These are phyloP conservation scores for Lithocarpus polystachyus DNA, from an alignment of 306 rosid species.

Conservation along the genomic window DNA sequence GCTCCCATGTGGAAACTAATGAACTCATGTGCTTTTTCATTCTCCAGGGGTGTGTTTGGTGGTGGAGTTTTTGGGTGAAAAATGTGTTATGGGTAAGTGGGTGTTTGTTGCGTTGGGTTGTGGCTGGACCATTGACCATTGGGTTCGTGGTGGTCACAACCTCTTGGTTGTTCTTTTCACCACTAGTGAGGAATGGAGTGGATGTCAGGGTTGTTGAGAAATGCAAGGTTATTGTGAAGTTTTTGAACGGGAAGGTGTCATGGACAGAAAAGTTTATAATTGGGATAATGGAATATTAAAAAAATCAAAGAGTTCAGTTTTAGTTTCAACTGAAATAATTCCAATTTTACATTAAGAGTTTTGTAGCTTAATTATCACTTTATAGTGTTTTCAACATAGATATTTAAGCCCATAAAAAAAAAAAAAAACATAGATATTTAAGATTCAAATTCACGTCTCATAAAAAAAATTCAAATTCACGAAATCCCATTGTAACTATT, in stretches of 20 bases:
- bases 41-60: constrained; percentile 33
- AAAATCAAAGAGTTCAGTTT: too few species aligned
- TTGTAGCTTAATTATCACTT: too few species aligned
- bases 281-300: too few species aligned
- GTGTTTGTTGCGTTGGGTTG: constrained; percentile 16
- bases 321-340: too few species aligned
- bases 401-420: too few species aligned
- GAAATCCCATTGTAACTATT: too few species aligned
- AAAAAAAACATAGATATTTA: too few species aligned
- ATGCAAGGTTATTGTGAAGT: not conserved
- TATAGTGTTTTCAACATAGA: too few species aligned
- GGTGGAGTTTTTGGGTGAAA: constrained; percentile 15
- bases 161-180: constrained; percentile 39
- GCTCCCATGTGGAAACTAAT: constrained; percentile 40
- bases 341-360: too few species aligned
- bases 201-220: constrained; percentile 12
- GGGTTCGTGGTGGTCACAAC: constrained; percentile 22
- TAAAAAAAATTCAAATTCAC: too few species aligned
- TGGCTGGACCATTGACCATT: constrained; percentile 11
- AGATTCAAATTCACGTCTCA: too few species aligned
- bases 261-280: too few species aligned
- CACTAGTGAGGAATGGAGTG: constrained; percentile 13
- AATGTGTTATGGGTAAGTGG: not conserved
- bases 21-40: constrained; percentile 32
- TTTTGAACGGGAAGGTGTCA: not conserved